phyloP scores from a whole-genome alignment of 805 yeast genomes.

The Kodamaea jinghongensis region DNA sequence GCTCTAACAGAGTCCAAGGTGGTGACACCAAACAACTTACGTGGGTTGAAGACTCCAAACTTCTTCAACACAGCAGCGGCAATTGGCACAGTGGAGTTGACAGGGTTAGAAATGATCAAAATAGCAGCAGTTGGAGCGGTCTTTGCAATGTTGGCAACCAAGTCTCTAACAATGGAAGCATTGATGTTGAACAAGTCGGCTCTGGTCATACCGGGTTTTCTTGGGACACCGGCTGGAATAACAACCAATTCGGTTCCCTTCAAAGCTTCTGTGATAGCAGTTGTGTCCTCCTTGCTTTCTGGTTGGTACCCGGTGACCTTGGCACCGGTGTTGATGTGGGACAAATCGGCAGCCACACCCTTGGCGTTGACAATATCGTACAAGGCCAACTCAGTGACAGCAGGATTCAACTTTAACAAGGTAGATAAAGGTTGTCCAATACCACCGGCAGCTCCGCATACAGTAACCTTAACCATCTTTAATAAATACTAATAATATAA shows the following conservation, averaged over 20 bases:
- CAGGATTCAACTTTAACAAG: slow-evolving; percentile 38
- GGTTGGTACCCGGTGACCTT: slow-evolving; percentile 43
- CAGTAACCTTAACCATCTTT: slow-evolving; percentile 43
- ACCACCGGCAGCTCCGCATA: slow-evolving; percentile 50
- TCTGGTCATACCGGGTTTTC: slow-evolving; percentile 50
- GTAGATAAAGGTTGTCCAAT: slow-evolving; percentile 48
- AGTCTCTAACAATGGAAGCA: slow-evolving; percentile 43
- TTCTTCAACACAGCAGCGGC: slow-evolving; percentile 49
- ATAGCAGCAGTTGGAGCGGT: slow-evolving; percentile 43
- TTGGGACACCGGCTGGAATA: slow-evolving; percentile 48
- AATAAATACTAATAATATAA: not conserved
- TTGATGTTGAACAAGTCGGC: slow-evolving; percentile 47
- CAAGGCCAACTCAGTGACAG: slow-evolving; percentile 38
- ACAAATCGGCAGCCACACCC: slow-evolving; percentile 47
- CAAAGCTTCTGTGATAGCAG: slow-evolving; percentile 37
- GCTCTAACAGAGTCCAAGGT: slow-evolving; percentile 47
- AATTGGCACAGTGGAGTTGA: slow-evolving; percentile 46
- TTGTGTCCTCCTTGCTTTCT: slow-evolving; percentile 33
- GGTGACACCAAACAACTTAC: slow-evolving; percentile 46
- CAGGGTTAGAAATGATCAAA: slow-evolving; percentile 46
- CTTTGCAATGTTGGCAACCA: slow-evolving; percentile 38
- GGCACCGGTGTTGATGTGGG: slow-evolving; percentile 42
- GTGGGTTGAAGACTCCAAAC: slow-evolving; percentile 45
- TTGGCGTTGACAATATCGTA: slow-evolving; percentile 45
- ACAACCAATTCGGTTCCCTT: slow-evolving; percentile 39